Conservation (phyloP, 768 basidiomycete species). For the Tricholoma flavovirens region DNA sequence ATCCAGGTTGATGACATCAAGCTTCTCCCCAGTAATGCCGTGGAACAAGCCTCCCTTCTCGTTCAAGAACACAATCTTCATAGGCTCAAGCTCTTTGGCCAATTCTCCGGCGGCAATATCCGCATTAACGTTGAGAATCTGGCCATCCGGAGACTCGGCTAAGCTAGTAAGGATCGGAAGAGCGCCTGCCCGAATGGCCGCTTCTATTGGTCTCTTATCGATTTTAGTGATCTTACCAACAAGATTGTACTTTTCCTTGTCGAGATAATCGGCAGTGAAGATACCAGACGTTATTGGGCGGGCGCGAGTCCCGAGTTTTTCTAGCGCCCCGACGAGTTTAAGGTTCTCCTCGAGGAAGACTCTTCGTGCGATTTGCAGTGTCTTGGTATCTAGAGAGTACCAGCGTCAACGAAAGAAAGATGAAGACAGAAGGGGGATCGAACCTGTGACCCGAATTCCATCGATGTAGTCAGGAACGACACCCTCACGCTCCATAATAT, state of each 20-base stretch:
- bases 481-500: slow-evolving; percentile 88
- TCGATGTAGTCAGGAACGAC: slow-evolving; percentile 96
- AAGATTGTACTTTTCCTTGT: slow-evolving; percentile 89
- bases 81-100: slow-evolving; percentile 94
- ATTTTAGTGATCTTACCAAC: slow-evolving; percentile 94
- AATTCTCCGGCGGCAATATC: slow-evolving; percentile 98
- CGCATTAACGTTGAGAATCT: slow-evolving; percentile 98
- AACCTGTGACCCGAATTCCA: slow-evolving; percentile 94
- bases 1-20: slow-evolving; percentile 95
- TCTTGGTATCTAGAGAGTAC: slow-evolving; percentile 69
- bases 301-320: slow-evolving; percentile 92
- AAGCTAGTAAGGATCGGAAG: slow-evolving; percentile 93
- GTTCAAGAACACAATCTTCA: slow-evolving; percentile 98
- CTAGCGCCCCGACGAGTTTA: slow-evolving; percentile 87
- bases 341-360: slow-evolving; percentile 98
- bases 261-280: slow-evolving; percentile 95
- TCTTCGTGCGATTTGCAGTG: slow-evolving; percentile 87
- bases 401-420: not conserved
- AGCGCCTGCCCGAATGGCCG: slow-evolving; percentile 92
- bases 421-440: slow-evolving; percentile 17
- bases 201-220: slow-evolving; percentile 95
- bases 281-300: slow-evolving; percentile 97
- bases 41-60: slow-evolving; percentile 99
- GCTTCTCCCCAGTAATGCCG: slow-evolving; percentile 93
- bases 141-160: slow-evolving; percentile 93